Evolutionary conservation across 1,139 yeast species (phyloP).

Genomic region (Taphrina wiesneri): DNA sequence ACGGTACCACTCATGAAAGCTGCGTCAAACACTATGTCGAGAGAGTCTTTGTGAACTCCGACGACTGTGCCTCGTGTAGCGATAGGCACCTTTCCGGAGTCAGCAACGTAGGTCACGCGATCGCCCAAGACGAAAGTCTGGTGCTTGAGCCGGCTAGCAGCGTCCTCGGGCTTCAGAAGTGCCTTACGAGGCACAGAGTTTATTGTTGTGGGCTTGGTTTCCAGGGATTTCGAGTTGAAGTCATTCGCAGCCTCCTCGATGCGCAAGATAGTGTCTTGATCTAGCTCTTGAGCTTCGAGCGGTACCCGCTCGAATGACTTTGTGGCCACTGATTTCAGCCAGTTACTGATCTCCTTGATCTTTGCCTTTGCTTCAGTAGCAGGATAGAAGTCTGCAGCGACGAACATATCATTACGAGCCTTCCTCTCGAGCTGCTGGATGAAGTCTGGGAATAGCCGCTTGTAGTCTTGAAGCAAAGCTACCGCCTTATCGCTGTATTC

Average conservation of each 20-base stretch:
- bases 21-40: conserved; percentile 79
- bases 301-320: conserved; percentile 62
- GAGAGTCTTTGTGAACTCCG: conserved; percentile 58
- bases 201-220: conserved; percentile 58
- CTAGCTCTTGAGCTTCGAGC: conserved; percentile 75
- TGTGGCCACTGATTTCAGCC: conserved; percentile 58
- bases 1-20: conserved; percentile 81
- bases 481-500: conserved; percentile 77
- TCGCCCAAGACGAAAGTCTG: conserved; percentile 87
- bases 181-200: conserved; percentile 87
- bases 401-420: conserved; percentile 35
- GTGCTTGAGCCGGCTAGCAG: conserved; percentile 68
- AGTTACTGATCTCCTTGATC: conserved; percentile 43
- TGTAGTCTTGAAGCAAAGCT: conserved; percentile 63
- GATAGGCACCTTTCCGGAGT: conserved; percentile 85
- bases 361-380: conserved; percentile 14
- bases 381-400: conserved; percentile 46
- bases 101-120: conserved; percentile 80
- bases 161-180: conserved; percentile 70
- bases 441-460: conserved; percentile 60
- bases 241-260: conserved; percentile 66
- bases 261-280: conserved; percentile 62
- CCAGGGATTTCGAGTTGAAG: conserved; percentile 50
- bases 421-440: conserved; percentile 51
- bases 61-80: conserved; percentile 90